Conservation (phyloP, 306 rosid species). For the Cucurbita ficifolia region DNA sequence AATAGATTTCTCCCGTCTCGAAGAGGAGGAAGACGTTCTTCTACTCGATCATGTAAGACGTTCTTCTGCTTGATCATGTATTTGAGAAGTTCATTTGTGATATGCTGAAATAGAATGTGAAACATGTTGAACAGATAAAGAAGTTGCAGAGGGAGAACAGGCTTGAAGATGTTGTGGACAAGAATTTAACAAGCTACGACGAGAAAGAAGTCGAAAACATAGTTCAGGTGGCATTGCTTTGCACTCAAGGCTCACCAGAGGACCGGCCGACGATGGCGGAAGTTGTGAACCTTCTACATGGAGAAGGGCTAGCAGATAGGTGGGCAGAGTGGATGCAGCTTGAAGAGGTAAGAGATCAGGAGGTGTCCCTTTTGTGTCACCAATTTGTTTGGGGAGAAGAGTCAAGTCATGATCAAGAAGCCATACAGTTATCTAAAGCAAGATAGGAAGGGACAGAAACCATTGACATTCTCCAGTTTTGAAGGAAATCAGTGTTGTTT, state of each 20-base stretch:
- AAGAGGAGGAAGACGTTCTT: conserved; percentile 89
- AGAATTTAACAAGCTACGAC: conserved; percentile 42
- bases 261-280: conserved; percentile 66
- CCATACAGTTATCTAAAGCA: conserved; percentile 68
- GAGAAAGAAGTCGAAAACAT: conserved; percentile 47
- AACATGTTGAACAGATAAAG: conserved; percentile 32
- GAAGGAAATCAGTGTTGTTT: background rate
- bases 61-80: conserved; percentile 88
- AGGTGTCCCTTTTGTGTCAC: conserved; percentile 36
- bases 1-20: conserved; percentile 67
- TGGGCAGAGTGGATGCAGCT: conserved; percentile 78
- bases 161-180: conserved; percentile 61
- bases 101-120: background rate
- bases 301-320: conserved; percentile 54
- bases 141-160: conserved; percentile 64
- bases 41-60: conserved; percentile 87
- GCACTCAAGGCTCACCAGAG: conserved; percentile 60
- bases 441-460: conserved; percentile 23
- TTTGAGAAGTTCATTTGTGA: background rate
- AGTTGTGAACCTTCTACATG: conserved; percentile 50
- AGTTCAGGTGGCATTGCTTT: conserved; percentile 68
- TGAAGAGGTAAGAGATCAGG: conserved; percentile 42
- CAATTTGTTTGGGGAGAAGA: conserved; percentile 69
- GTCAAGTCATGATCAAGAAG: conserved; percentile 59
- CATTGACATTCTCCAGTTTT: conserved; percentile 14